These are phyloP conservation scores for Aspergillus olivimuriae DNA, from an alignment of 495 filamentous ascomycete genomes.

Conservation along the genomic window DNA sequence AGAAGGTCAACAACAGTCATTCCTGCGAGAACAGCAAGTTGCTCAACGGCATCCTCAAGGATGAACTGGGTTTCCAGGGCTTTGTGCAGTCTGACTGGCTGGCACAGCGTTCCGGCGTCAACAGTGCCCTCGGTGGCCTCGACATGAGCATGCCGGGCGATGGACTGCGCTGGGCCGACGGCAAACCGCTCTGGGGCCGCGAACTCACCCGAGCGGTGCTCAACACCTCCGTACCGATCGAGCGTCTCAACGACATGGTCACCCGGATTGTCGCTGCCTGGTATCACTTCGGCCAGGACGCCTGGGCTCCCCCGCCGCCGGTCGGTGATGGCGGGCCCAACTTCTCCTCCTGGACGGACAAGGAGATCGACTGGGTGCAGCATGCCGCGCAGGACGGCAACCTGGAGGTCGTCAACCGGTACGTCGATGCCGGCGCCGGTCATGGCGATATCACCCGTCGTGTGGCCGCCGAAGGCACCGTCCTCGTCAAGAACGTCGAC, in stretches of 20 bases:
- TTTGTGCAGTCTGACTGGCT: conserved; percentile 94
- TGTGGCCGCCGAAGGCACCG: conserved; percentile 77
- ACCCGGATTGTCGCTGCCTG: conserved; percentile 85
- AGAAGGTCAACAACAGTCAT: conserved; percentile 87
- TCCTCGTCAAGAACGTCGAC: conserved; percentile 74
- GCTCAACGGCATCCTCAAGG: conserved; percentile 87
- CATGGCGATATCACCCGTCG: conserved; percentile 57
- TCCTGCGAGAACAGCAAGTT: conserved; percentile 89
- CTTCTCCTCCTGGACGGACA: conserved; percentile 85
- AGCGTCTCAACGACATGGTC: conserved; percentile 88
- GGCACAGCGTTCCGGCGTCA: conserved; percentile 77
- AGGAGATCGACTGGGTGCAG: conserved; percentile 58
- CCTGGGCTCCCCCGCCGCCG: conserved; percentile 46
- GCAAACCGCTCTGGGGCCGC: conserved; percentile 72
- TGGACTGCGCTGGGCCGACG: conserved; percentile 69
- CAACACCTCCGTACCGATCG: conserved; percentile 77
- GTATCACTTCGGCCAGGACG: conserved; percentile 86
- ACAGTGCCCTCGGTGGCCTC: conserved; percentile 72
- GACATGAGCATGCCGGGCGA: conserved; percentile 98
- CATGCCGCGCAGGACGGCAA: conserved; percentile 50
- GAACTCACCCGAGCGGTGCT: conserved; percentile 70
- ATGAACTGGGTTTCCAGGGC: conserved; percentile 91
- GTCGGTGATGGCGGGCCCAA: conserved; percentile 70
- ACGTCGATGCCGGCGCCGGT: conserved; percentile 57
- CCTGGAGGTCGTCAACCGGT: conserved; percentile 66